phyloP scores from a whole-genome alignment of 306 rosid genomes.

The Prunus campanulata region DNA sequence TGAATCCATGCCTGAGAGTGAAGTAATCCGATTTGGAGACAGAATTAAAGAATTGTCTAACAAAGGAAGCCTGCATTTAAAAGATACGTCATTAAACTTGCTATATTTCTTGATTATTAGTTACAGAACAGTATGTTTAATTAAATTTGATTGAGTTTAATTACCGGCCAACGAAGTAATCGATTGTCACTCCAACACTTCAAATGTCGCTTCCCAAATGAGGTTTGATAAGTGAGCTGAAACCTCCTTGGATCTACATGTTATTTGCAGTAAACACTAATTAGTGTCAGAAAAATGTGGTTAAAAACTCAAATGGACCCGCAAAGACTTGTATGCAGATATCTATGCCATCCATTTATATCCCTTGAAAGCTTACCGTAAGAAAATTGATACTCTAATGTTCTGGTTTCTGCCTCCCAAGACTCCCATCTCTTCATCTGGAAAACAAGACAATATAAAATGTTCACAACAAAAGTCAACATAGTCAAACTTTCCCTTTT shows the following conservation, averaged over 20 bases:
- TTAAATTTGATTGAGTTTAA: not conserved
- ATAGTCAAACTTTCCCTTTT: not conserved
- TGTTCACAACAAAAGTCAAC: not conserved
- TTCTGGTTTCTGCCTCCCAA: conserved; percentile 64
- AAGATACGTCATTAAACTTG: not conserved
- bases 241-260: conserved; percentile 53
- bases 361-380: conserved; percentile 33
- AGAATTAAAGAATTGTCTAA: conserved; percentile 46
- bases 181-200: conserved; percentile 43
- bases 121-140: not conserved
- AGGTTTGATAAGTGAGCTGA: conserved; percentile 53
- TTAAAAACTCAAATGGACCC: not conserved
- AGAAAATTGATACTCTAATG: conserved; percentile 41
- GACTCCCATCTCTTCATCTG: conserved; percentile 54
- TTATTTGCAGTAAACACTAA: not conserved
- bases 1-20: conserved; percentile 64
- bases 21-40: conserved; percentile 53
- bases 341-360: not conserved
- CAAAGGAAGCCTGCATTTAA: conserved; percentile 39
- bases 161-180: conserved; percentile 48
- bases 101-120: not conserved
- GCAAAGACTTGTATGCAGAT: too few relatives aligned
- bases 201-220: conserved; percentile 62
- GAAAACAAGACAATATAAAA: not conserved
- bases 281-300: not conserved